Base-by-base conservation (phyloP, 768 basidiomycete species). In the Coprinopsis marcescibilis region DNA sequence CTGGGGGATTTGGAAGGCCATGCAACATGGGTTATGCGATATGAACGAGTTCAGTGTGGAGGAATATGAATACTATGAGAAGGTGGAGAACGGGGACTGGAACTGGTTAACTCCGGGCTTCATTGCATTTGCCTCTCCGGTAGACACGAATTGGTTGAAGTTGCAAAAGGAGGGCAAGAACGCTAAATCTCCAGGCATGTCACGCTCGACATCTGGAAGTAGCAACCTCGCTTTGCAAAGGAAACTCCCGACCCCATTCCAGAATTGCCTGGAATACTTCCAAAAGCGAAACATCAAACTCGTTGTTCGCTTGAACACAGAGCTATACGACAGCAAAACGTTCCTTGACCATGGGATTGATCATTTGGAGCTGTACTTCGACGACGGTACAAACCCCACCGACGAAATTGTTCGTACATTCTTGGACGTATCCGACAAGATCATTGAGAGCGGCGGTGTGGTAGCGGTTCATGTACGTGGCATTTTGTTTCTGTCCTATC, bases 301-400 rank as follows among this genome's bases (percentile, higher is more conserved):
- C 20, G 93, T 99, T 37, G 83, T 99, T 47, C 86, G 96, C 48
- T 67, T 97, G 24, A 99, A 99, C 63, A 93, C 93, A 49, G 78
- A 90, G 54, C 73, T 98, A 15, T 99, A 94, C 64, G 92, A 95
- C 63, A 75, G 78, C 47, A 67, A 73, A 45, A 75, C 85, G 10
- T 97, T 96, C 67, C 61, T 83, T 57, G 87, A 89, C 56, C 81
- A 79, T 38, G 91, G 90, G 10, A 87, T 95, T 59, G 82, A 84
- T 55, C 90, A 96, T 60, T 74, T 85, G 67, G 92, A 95, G 55
- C 76, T 97, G 52, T 97, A 95, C 65, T 98, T 96, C 55, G 93
- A 97, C 64, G 96, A 99, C 62, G 96, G 96, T 17, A 96, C 93
- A 19, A 98, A 98, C 64, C 95, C 95, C 4, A 86, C 92, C 0